Percentiles rank a stretch among this genome's conserved stretches.
These are phyloP conservation scores for Coemansia sp. DNA, from an alignment of 192 early-diverging fungal genomes.

Conservation along the genomic window DNA sequence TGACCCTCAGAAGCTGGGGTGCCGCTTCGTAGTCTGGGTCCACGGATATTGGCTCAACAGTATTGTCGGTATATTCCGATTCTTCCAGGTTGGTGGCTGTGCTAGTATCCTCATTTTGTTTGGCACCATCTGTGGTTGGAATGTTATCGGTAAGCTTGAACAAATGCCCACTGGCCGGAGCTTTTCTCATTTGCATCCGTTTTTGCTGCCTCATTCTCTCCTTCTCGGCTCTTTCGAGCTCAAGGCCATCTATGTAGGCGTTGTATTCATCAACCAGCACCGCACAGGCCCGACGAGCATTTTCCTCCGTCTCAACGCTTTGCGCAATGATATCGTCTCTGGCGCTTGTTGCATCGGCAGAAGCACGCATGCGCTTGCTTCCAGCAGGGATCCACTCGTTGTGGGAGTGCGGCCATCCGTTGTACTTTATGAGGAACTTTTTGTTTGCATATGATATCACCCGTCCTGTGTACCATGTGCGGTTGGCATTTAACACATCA, in stretches of 20 bases:
- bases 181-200: conserved; percentile 3
- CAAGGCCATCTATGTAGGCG: conserved; percentile 30
- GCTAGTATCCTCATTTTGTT: neutral
- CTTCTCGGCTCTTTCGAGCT: conserved; percentile 19
- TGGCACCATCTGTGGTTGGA: neutral
- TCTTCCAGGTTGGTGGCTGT: conserved; percentile 8
- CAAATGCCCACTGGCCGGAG: conserved; percentile 15
- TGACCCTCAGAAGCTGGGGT: conserved; percentile 52
- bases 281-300: conserved; percentile 38
- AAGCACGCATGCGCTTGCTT: conserved; percentile 42
- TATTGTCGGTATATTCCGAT: conserved; percentile 14
- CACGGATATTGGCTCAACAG: conserved; percentile 44
- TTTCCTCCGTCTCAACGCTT: conserved; percentile 35
- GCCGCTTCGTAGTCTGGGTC: conserved; percentile 30
- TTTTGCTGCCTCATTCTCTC: conserved; percentile 12
- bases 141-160: conserved; percentile 10
- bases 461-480: conserved; percentile 45
- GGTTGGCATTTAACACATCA: conserved; percentile 52
- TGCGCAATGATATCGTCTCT: neutral
- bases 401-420: conserved; percentile 44
- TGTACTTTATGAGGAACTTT: conserved; percentile 46
- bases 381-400: conserved; percentile 53
- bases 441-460: conserved; percentile 45
- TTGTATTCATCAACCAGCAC: conserved; percentile 49
- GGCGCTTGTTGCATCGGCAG: neutral